These are phyloP conservation scores for Epichloe gansuensis DNA, from an alignment of 2,329 filamentous ascomycete species.

Conservation along the genomic window DNA sequence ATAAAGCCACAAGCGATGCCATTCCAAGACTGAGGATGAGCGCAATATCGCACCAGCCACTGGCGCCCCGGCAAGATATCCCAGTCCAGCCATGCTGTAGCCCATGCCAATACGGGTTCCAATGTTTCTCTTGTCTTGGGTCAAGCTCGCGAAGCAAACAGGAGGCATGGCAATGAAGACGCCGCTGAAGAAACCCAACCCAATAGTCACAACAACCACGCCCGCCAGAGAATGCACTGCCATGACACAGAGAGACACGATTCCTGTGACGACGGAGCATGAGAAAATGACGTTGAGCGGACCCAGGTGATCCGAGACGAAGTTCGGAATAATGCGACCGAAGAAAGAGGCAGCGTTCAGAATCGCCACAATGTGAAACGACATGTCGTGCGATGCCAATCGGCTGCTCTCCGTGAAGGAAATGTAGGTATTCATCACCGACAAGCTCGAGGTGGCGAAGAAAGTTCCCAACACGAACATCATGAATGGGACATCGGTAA, in stretches of 20 bases:
- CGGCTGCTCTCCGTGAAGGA: slow-evolving; percentile 28
- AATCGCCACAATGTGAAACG: slow-evolving; percentile 29
- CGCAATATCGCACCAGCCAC: slow-evolving; percentile 18
- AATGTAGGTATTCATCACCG: slow-evolving; percentile 35
- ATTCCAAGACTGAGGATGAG: slow-evolving; percentile 8
- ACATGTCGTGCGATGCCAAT: slow-evolving; percentile 20
- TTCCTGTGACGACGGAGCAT: slow-evolving; percentile 16
- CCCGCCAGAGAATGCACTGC: slow-evolving; percentile 19
- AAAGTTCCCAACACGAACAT: slow-evolving; percentile 21
- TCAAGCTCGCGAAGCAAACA: slow-evolving; percentile 25
- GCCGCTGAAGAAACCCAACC: slow-evolving; percentile 30
- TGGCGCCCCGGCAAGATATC: slow-evolving; percentile 21
- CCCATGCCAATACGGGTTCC: slow-evolving; percentile 29
- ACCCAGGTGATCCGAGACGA: slow-evolving; percentile 21
- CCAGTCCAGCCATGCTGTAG: slow-evolving; percentile 20
- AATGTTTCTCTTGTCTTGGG: slow-evolving; percentile 25
- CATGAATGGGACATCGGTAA: slow-evolving; percentile 32
- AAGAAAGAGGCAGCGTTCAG: slow-evolving; percentile 32
- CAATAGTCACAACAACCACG: slow-evolving; percentile 21
- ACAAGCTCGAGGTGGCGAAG: slow-evolving; percentile 33
- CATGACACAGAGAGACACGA: slow-evolving; percentile 23
- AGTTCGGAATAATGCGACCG: slow-evolving; percentile 30
- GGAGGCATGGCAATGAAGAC: slow-evolving; percentile 29
- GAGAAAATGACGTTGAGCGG: slow-evolving; percentile 22
- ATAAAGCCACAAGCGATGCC: not conserved